These are phyloP conservation scores for Kodamaea hsintzibuensis DNA, from an alignment of 805 yeast genomes.

Conservation along the genomic window DNA sequence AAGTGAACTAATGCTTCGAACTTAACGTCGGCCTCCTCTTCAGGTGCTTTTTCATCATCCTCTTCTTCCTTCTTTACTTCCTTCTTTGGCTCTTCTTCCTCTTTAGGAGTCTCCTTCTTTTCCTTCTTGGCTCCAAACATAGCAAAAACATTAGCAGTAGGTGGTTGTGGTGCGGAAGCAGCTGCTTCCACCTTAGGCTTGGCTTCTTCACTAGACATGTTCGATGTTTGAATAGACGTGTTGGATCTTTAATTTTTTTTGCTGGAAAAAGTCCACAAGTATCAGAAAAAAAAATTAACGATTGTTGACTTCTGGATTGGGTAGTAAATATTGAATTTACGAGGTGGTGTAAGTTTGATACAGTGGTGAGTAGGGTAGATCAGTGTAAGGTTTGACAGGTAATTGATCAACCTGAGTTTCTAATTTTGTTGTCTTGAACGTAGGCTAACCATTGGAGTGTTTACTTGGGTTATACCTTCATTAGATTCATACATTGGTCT, in stretches of 20 bases:
- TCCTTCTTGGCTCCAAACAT: constrained; percentile 93
- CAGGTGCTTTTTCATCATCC: constrained; percentile 57
- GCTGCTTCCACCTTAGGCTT: constrained; percentile 29
- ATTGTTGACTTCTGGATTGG: constrained; percentile 9
- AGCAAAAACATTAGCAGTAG: constrained; percentile 82
- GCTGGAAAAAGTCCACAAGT: neutral
- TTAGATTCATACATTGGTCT: no score
- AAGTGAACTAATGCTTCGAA: constrained; percentile 95
- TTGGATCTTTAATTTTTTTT: constrained; percentile 2
- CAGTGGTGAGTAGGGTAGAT: no score
- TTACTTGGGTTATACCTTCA: no score
- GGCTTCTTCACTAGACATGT: constrained; percentile 34
- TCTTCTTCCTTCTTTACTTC: constrained; percentile 27
- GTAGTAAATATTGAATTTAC: neutral
- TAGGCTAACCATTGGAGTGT: no score
- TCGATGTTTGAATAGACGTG: constrained; percentile 1
- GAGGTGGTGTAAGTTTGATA: neutral
- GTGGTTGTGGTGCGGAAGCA: constrained; percentile 53
- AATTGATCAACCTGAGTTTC: no score
- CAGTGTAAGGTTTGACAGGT: no score
- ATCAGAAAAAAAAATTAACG: neutral
- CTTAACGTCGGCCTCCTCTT: constrained; percentile 81
- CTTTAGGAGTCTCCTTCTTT: constrained; percentile 49
- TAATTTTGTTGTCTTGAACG: no score
- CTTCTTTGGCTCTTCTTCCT: constrained; percentile 37